phyloP scores from a whole-genome alignment of 441 rosid species.

The Bruguiera hainesii region DNA sequence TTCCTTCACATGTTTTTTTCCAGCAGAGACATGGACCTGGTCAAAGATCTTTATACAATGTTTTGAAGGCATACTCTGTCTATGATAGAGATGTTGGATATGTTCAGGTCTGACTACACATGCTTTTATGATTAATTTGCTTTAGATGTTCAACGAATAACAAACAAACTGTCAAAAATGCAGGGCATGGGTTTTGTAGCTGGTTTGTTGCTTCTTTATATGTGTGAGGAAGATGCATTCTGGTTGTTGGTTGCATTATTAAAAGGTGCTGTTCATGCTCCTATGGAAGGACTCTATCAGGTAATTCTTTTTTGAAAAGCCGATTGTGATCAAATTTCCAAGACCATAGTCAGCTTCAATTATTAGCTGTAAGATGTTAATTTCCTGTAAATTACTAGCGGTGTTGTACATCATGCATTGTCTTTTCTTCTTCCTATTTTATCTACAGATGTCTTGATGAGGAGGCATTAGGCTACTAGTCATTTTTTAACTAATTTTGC shows the following conservation, averaged over 20 bases:
- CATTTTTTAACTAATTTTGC: no score
- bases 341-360: not conserved
- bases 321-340: not conserved
- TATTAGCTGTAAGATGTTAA: constrained; percentile 2
- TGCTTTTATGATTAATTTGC: constrained; percentile 12
- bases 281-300: constrained; percentile 97
- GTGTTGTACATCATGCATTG: not conserved
- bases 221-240: constrained; percentile 98
- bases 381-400: not conserved
- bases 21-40: constrained; percentile 99
- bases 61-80: constrained; percentile 93
- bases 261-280: constrained; percentile 98
- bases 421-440: not conserved
- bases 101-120: constrained; percentile 68
- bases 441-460: not conserved
- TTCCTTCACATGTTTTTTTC: constrained; percentile 96
- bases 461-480: not conserved
- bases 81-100: constrained; percentile 96
- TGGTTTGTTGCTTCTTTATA: constrained; percentile 91
- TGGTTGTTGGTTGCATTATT: constrained; percentile 95
- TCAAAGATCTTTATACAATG: constrained; percentile 96
- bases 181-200: constrained; percentile 98
- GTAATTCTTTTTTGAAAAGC: constrained; percentile 35
- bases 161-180: constrained; percentile 24
- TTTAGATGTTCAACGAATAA: constrained; percentile 16